Base-by-base conservation (phyloP, 768 basidiomycete species). In the Leucosporidium creatinivorum region DNA sequence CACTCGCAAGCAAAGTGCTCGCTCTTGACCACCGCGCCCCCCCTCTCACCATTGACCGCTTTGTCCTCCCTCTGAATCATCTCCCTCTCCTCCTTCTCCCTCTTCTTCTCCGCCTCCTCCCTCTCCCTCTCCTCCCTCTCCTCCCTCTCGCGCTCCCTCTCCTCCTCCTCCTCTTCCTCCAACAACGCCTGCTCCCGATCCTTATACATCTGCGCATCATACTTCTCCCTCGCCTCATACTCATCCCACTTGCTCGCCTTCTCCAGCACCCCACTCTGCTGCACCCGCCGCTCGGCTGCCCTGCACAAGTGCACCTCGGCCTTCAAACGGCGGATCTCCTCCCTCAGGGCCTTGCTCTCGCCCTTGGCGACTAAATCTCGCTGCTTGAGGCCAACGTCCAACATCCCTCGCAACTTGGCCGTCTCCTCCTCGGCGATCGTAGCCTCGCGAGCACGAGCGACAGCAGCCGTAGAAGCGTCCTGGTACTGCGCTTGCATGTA, bases 401-500 rank as follows among this genome's bases (percentile, higher is more conserved):
- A 62, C 19, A 68, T 26, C 5, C 51, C 62, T 12, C 54, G 31
- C 3, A 73, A 52, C 23, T 62, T 33, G 9, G 47, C 54, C 25
- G 63, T 58, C 31, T 70, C 69, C 9, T 62, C 60, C 51, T 73
- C 72, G n/a, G 72, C 72, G 18, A 58, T 44, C 6, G 12, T 19
- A 2, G 66, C 64, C 61, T 73, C 72, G 25, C 55, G 58, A 25
- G 72, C 72, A 7, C 72, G 63, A 21, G 59, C 69, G 51, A 63
- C 57, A 0, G 72, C 72, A 0, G 72, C 72, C 21, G 26, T 56
- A 39, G 72, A 73, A 4, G 72, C 72, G 13, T 59, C 50, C 28
- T 58, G 59, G 67, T 73, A 73, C 59, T 68, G 66, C 23, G 60
- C 63, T 52, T 68, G 66, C 39, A 70, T 64, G 67, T 70, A 73